These are phyloP conservation scores for Plantago rigida DNA, from an alignment of 305 asterid genomes.

Conservation along the genomic window DNA sequence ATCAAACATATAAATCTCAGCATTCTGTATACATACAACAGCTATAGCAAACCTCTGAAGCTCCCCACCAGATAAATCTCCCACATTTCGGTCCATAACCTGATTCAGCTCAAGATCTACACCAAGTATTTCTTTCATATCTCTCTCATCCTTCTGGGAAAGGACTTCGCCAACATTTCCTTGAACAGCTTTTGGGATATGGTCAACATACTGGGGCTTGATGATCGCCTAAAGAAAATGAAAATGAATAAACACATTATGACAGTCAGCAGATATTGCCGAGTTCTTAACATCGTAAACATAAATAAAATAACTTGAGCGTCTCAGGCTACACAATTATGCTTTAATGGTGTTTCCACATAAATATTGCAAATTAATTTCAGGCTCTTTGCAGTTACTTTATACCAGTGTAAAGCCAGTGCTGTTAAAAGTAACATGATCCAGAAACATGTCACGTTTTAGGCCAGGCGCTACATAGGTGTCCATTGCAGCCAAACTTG, in stretches of 20 bases:
- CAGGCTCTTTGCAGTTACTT: no score
- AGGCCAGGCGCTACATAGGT: no score
- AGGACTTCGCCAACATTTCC: slow-evolving; percentile 97
- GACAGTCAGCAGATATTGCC: no score
- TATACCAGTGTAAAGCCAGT: no score
- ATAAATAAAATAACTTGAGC: slow-evolving; percentile 23
- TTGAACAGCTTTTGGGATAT: slow-evolving; percentile 90
- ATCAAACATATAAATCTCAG: slow-evolving; percentile 95
- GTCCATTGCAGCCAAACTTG: no score
- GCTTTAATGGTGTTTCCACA: no score
- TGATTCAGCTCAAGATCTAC: slow-evolving; percentile 78
- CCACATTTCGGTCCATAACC: slow-evolving; percentile 92
- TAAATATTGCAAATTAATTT: no score
- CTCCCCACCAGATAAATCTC: slow-evolving; percentile 97
- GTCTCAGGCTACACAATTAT: no score
- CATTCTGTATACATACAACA: slow-evolving; percentile 79
- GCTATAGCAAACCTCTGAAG: slow-evolving; percentile 98
- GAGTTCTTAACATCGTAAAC: slow-evolving; percentile 33
- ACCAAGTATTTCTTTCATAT: slow-evolving; percentile 54
- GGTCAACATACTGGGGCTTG: slow-evolving; percentile 93
- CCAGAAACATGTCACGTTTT: no score
- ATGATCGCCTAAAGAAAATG: slow-evolving; percentile 50
- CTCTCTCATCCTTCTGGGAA: slow-evolving; percentile 85
- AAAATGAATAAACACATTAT: no score
- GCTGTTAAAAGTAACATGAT: no score